phyloP scores from a whole-genome alignment of 1,284 basidiomycete species.

The Fistulinella cinereoalba region DNA sequence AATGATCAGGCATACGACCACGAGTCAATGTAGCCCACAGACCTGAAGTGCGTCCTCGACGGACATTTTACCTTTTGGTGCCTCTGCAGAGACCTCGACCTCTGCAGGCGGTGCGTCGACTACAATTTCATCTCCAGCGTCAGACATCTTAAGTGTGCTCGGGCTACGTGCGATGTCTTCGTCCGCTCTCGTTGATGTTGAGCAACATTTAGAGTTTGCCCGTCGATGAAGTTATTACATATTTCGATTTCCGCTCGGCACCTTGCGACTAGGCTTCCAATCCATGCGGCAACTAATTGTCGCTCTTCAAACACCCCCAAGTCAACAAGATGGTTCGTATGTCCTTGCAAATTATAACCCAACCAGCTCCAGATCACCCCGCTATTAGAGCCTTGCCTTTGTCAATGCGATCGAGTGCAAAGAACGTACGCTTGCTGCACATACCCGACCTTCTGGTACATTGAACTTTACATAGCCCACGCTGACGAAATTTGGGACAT shows the following conservation, averaged over 20 bases:
- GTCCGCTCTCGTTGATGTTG: constrained; percentile 87
- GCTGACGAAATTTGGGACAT: constrained; percentile 80
- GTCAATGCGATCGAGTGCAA: constrained; percentile 65
- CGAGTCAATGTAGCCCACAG: constrained; percentile 18
- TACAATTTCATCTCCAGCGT: constrained; percentile 95
- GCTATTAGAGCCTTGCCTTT: constrained; percentile 65
- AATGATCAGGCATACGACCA: constrained; percentile 2
- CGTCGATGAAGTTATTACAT: constrained; percentile 8
- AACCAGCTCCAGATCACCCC: constrained; percentile 2
- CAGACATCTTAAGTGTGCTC: constrained; percentile 74
- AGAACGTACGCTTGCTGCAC: constrained; percentile 54
- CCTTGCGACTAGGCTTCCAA: constrained; percentile 25
- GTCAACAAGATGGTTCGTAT: constrained; percentile 27
- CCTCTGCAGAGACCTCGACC: constrained; percentile 81
- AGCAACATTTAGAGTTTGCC: constrained; percentile 48
- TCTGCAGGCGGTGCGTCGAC: constrained; percentile 77
- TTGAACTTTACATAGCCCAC: constrained; percentile 55
- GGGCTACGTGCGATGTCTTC: constrained; percentile 67
- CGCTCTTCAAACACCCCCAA: background rate
- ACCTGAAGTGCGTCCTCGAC: constrained; percentile 99
- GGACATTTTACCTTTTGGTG: constrained; percentile 91
- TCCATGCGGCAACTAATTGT: no score
- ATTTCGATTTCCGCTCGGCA: constrained; percentile 52
- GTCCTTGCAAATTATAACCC: background rate
- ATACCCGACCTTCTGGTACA: background rate